Conservation (phyloP, 306 rosid genomes). For the Dryas alaskensis region DNA sequence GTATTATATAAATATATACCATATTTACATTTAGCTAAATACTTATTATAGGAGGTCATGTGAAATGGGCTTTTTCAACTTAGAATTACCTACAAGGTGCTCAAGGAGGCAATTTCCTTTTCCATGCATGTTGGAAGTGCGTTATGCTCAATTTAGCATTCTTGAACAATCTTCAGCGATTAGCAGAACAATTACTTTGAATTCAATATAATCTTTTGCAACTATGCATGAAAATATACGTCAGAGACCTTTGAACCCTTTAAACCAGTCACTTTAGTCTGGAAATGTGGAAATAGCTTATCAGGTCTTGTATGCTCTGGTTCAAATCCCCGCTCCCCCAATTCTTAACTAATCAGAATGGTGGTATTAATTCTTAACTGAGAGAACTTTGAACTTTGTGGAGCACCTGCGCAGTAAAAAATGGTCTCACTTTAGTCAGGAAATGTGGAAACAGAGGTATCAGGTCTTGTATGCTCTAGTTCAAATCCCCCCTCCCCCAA, state of each 20-base stretch:
- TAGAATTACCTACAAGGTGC: neutral
- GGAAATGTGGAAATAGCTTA: neutral
- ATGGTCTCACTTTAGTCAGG: neutral
- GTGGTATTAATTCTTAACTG: neutral
- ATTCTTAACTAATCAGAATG: neutral
- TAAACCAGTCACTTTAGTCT: neutral
- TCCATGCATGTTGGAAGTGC: neutral
- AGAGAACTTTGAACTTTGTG: neutral
- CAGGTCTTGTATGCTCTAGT: constrained; percentile 2
- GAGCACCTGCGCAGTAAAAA: neutral
- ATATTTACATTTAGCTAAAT: neutral
- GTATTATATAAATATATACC: neutral
- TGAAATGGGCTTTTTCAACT: neutral
- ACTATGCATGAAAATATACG: neutral
- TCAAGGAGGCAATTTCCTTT: neutral
- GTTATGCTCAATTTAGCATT: neutral
- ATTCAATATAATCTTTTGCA: neutral
- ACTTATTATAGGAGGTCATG: neutral
- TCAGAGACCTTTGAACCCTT: neutral
- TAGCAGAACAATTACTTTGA: neutral
- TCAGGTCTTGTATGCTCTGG: neutral
- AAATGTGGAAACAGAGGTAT: neutral
- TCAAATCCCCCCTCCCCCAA: neutral
- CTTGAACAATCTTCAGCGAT: neutral
- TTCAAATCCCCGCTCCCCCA: neutral